phyloP scores from a whole-genome alignment of 257 asterid species.

The Gentiana dahurica region DNA sequence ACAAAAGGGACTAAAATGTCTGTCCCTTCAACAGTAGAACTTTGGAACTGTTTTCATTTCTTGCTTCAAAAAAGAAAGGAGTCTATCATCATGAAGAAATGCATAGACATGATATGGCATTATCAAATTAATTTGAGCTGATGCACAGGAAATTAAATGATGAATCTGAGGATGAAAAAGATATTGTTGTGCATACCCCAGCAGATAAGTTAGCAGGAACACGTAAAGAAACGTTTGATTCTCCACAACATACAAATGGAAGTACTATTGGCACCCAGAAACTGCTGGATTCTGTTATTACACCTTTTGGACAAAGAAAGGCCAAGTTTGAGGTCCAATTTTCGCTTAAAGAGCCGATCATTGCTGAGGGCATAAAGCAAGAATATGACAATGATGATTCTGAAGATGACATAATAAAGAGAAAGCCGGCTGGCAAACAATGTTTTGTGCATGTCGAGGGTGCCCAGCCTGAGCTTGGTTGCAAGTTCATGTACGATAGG shows the following conservation, averaged over 20 bases:
- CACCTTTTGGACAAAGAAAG: conserved; percentile 88
- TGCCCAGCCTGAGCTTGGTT: conserved; percentile 65
- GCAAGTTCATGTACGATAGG: conserved; percentile 95
- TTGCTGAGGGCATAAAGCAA: conserved; percentile 25
- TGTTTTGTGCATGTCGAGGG: conserved; percentile 43
- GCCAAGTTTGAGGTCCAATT: conserved; percentile 71
- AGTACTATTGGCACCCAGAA: conserved; percentile 43
- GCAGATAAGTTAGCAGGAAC: conserved; percentile 22
- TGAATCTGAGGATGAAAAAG: conserved; percentile 41
- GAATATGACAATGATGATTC: conserved; percentile 34
- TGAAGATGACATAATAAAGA: conserved; percentile 74
- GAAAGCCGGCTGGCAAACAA: conserved; percentile 53
- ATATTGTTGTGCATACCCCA: conserved; percentile 47
- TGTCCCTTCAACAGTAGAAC: no score
- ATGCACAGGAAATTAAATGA: conserved; percentile 52
- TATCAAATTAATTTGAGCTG: not conserved
- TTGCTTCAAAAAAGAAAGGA: not conserved
- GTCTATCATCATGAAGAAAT: not conserved
- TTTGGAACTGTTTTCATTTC: not conserved
- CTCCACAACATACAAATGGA: conserved; percentile 43
- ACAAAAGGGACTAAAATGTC: no score
- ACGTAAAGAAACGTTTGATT: conserved; percentile 30
- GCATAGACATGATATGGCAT: not conserved
- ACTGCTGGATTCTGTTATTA: conserved; percentile 43
- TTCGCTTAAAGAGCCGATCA: conserved; percentile 47